phyloP scores from a whole-genome alignment of 176 grass and related monocot genomes.

The Oryza meridionalis region DNA sequence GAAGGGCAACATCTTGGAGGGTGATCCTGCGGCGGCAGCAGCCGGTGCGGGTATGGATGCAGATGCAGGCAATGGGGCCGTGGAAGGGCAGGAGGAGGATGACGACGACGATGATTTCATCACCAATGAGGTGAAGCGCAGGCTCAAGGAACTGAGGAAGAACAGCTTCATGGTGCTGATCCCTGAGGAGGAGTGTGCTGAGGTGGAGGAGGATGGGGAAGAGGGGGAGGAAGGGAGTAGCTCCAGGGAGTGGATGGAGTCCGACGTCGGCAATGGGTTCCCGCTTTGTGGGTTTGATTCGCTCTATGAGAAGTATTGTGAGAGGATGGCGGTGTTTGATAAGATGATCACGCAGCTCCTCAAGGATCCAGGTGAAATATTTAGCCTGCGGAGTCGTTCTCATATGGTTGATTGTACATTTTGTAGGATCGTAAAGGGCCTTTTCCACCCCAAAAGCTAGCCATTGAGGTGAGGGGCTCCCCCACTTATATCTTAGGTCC shows the following conservation, averaged over 20 bases:
- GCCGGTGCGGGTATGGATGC: not conserved
- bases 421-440: too few relatives aligned
- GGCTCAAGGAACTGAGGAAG: conserved; percentile 91
- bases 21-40: conserved; percentile 29
- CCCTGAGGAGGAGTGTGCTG: conserved; percentile 65
- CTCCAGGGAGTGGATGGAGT: conserved; percentile 67
- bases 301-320: conserved; percentile 77
- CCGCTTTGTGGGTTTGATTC: conserved; percentile 67
- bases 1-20: conserved; percentile 35
- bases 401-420: conserved; percentile 2
- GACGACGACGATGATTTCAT: conserved; percentile 83
- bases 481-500: too few relatives aligned
- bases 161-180: conserved; percentile 97
- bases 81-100: conserved; percentile 26
- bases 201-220: conserved; percentile 57
- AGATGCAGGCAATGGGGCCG: conserved; percentile 8
- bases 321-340: conserved; percentile 87
- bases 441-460: too few relatives aligned
- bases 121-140: conserved; percentile 84
- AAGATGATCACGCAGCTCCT: conserved; percentile 65
- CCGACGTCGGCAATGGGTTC: conserved; percentile 39
- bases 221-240: conserved; percentile 62
- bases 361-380: conserved; percentile 65
- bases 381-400: not conserved
- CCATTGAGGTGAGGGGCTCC: too few relatives aligned